Conservation (phyloP, 2,329 filamentous ascomycete genomes). For the Pleomassaria siparia region DNA sequence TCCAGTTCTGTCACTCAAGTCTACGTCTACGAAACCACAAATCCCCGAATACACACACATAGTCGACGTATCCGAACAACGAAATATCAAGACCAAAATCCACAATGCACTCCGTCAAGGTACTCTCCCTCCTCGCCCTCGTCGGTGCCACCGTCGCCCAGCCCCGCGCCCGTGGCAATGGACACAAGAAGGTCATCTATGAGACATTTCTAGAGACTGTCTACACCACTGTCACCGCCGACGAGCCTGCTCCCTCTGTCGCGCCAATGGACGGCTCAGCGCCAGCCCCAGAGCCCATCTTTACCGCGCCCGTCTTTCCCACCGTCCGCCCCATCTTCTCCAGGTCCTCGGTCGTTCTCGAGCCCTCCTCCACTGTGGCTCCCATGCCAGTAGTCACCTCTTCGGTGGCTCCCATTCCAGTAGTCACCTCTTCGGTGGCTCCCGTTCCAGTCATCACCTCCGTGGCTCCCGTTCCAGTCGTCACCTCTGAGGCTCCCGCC, state of each 20-base stretch:
- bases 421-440: not conserved
- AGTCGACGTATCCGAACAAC: no score
- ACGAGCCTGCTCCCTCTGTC: slow-evolving; percentile 6
- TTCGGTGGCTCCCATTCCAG: not conserved
- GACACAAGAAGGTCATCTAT: slow-evolving; percentile 6
- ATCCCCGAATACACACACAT: not conserved
- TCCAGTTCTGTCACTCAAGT: not conserved
- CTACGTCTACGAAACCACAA: not conserved
- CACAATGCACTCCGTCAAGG: slow-evolving; percentile 33
- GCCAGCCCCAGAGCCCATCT: no score
- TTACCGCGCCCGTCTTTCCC: no score
- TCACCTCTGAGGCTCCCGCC: not conserved
- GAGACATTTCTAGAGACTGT: slow-evolving; percentile 28
- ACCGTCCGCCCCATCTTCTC: not conserved
- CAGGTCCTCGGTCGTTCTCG: not conserved
- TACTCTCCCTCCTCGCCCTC: slow-evolving; percentile 31
- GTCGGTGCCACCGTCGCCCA: slow-evolving; percentile 30
- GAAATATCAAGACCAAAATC: slow-evolving; percentile 7
- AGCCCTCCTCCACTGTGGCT: not conserved
- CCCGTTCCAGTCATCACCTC: not conserved
- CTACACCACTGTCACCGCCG: slow-evolving; percentile 19
- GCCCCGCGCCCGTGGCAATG: slow-evolving; percentile 10
- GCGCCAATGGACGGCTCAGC: no score
- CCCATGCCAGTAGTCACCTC: not conserved
- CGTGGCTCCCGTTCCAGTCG: not conserved